Base-by-base conservation (phyloP, 768 basidiomycete genomes). In the Lactarius tabidus region DNA sequence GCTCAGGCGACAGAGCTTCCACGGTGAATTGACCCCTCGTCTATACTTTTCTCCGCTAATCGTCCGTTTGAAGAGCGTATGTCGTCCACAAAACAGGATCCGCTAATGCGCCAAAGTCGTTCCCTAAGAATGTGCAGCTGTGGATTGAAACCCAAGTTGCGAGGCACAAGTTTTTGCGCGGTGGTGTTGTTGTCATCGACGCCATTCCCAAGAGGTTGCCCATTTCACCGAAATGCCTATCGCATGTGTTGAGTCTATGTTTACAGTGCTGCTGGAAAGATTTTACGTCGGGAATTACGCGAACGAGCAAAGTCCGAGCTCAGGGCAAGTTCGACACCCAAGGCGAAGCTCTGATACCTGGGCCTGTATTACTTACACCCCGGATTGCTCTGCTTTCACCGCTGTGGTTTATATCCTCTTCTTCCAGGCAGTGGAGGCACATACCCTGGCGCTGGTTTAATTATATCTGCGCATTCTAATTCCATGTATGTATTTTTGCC, bases 1-100 rank as follows among this genome's bases (percentile, higher is more conserved):
- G 80, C 81, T 60, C 84, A 92, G 69, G 88, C 86, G 3, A 92
- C 94, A 0, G 94, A 96, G 74, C 78, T 93, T 5, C 94, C 93
- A 1, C 82, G 89, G 85, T 87, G 29, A 52, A 78, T 36, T 6
- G 41, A 26, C 14, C 3, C 9, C 29, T 23, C 2, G 28, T 26
- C 12, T 2, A 39, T n/a, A 7, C 35, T 17, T 39, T 33, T 35
- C 15, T 29, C 41, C 12, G 10, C 36, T 58, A 12, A 62, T 36
- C 20, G 26, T 41, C 5, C 26, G 10, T 35, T 38, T 29, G 57
- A 60, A 87, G 88, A 64, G 89, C 86, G 15, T 90, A 89, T 65
- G 75, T 89, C 48, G 88, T 86, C 14, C 84, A 79, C 67, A 70
- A 75, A 38, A 61, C n/a, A 74, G 75, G 3, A 66, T 69, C 52